Percentiles rank a stretch among this genome's conserved stretches.
Conservation (phyloP, 805 yeast genomes). For the Candida boidinii region DNA sequence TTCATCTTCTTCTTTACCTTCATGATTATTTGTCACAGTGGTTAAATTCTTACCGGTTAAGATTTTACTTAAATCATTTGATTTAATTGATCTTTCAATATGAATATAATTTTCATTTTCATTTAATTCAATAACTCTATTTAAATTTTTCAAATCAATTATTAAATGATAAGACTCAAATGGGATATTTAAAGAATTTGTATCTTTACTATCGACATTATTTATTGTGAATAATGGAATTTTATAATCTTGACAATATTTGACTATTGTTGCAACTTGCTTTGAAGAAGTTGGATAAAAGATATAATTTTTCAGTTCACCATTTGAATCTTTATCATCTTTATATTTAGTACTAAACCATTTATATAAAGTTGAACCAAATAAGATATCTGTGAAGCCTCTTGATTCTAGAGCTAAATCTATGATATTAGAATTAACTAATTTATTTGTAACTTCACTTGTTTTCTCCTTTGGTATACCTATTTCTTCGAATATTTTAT, state of each 20-base stretch:
- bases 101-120: not conserved
- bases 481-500: slow-evolving; percentile 18
- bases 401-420: slow-evolving; percentile 11
- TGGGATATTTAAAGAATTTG: too few relatives aligned
- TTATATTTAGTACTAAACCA: too few relatives aligned
- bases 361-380: too few relatives aligned
- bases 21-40: too few relatives aligned
- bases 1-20: too few relatives aligned
- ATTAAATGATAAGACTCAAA: slow-evolving; percentile 7
- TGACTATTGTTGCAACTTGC: slow-evolving; percentile 14
- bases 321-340: slow-evolving; percentile 7
- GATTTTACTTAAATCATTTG: too few relatives aligned
- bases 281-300: slow-evolving; percentile 14
- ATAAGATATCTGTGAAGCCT: slow-evolving; percentile 13
- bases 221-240: slow-evolving; percentile 18
- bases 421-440: slow-evolving; percentile 13
- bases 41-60: too few relatives aligned
- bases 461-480: slow-evolving; percentile 11
- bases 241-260: slow-evolving; percentile 16
- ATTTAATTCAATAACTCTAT: slow-evolving; percentile 3
- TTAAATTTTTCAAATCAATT: slow-evolving; percentile 10
- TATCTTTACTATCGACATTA: too few relatives aligned
- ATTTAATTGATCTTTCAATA: too few relatives aligned
- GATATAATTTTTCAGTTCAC: slow-evolving; percentile 11
- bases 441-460: slow-evolving; percentile 3